Evolutionary conservation across 2,329 filamentous ascomycete genomes (phyloP), one percentile per base, ranked within the genome.

Genomic region (Diaporthe sp.): DNA sequence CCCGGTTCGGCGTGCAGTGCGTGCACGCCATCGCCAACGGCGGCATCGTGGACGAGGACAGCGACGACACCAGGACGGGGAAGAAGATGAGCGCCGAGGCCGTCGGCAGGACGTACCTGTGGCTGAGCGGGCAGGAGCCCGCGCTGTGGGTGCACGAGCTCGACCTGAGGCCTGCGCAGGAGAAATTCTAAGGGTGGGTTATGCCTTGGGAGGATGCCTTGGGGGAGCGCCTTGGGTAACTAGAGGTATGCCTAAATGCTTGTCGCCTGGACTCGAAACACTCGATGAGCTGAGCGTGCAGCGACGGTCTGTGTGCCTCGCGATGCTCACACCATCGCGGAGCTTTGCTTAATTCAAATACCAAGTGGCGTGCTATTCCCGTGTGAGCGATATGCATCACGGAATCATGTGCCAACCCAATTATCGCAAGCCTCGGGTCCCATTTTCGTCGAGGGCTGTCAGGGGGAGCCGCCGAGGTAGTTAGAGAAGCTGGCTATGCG

Each of bases 1-100:
- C 86, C 77, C 84, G 85, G n/a, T 87, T 86, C 76, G 89, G 90
- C 2, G 81, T 92, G 0, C 89, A 92, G 80, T 88, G 91, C 4
- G 88, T 88, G n/a, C 90, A 92, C 81, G 86, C 89, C 3, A 89
- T 92, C 76, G 89, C 88, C 0, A 91, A 91, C 79, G 89, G 89
- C 0, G 82, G 81, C 0, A 91, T 91, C 73, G 83, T 82, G 42
- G 89, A 91, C 79, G 87, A 87, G 73, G 82, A 88, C 39, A 85
- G 85, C 1, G 86, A 88, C 73, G 86, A 87, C 39, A 85, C 86
- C 57, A 82, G 83, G 78, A 84, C 79, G 0, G 89, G 89, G 4
- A 90, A 89, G 84, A 88, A 87, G 75, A 92, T 91, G 84, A 88
- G 87, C 70, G 88, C 89, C 0, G 89, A 91, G 80, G 88, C 88